These are phyloP conservation scores for Cicer chorassanicum DNA, from an alignment of 306 rosid species.

Conservation along the genomic window DNA sequence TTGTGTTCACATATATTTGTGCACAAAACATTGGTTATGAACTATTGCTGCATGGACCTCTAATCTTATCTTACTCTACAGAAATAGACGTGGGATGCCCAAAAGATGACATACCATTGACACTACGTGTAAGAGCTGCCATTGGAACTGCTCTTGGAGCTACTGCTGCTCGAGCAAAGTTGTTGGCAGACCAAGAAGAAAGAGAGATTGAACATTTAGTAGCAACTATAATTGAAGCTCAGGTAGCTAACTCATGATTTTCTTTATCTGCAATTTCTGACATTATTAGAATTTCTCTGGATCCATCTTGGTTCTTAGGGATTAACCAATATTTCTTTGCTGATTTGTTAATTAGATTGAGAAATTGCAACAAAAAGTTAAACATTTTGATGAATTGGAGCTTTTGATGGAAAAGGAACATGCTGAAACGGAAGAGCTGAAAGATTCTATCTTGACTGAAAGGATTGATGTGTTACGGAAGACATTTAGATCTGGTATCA, in stretches of 20 bases:
- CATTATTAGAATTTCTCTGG: slow-evolving; percentile 17
- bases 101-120: slow-evolving; percentile 63
- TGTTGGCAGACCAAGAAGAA: slow-evolving; percentile 92
- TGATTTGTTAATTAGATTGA: slow-evolving; percentile 54
- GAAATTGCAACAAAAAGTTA: slow-evolving; percentile 71
- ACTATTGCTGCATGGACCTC: neutral
- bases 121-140: slow-evolving; percentile 77
- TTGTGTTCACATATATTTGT: neutral
- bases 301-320: neutral
- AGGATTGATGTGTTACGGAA: slow-evolving; percentile 63
- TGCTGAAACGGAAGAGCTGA: slow-evolving; percentile 62
- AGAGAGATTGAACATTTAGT: slow-evolving; percentile 82
- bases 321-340: slow-evolving; percentile 43
- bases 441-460: slow-evolving; percentile 65
- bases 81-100: slow-evolving; percentile 48
- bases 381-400: slow-evolving; percentile 83
- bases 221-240: slow-evolving; percentile 77
- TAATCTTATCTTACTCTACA: slow-evolving; percentile 44
- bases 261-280: slow-evolving; percentile 6
- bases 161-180: slow-evolving; percentile 87
- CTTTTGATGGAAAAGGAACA: slow-evolving; percentile 73
- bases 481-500: slow-evolving; percentile 64
- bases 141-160: slow-evolving; percentile 91
- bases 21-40: neutral
- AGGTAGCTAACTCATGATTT: slow-evolving; percentile 56